Evolutionary conservation across 768 basidiomycete species (phyloP).

Genomic region (Boletellus ananiceps): DNA sequence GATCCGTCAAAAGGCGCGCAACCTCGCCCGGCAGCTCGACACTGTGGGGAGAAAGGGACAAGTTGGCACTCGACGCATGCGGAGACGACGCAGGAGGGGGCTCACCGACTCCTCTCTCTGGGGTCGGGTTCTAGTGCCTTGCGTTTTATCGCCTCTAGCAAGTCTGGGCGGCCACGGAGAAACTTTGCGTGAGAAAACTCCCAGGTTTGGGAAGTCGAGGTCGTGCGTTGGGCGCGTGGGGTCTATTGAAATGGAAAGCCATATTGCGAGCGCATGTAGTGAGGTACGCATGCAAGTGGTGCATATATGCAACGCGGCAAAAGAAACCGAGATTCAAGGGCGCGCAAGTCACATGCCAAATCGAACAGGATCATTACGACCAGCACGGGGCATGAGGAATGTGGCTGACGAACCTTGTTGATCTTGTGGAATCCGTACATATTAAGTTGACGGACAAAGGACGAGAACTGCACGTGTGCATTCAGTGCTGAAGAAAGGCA

Average conservation of each 20-base stretch:
- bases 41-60: conserved; percentile 40
- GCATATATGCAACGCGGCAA: conserved; percentile 3
- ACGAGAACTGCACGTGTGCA: conserved; percentile 63
- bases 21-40: conserved; percentile 83
- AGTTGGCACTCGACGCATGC: conserved; percentile 1
- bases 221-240: conserved; percentile 77
- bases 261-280: not conserved
- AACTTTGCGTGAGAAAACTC: conserved; percentile 89
- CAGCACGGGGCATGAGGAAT: not conserved
- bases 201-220: conserved; percentile 79
- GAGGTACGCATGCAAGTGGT: not conserved
- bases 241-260: conserved; percentile 41
- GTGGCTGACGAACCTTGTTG: conserved; percentile 57
- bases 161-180: conserved; percentile 71
- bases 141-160: conserved; percentile 82
- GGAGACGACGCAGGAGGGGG: not conserved
- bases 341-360: not conserved
- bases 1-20: conserved; percentile 44
- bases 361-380: conserved; percentile 11
- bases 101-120: conserved; percentile 33
- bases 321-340: not conserved
- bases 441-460: conserved; percentile 91
- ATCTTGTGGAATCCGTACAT: conserved; percentile 97
- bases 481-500: conserved; percentile 4
- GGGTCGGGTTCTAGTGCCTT: conserved; percentile 82